Percentiles rank a stretch among this genome's conserved stretches.
phyloP scores from a whole-genome alignment of 148 eudicot species.

The Camellia sinensis region DNA sequence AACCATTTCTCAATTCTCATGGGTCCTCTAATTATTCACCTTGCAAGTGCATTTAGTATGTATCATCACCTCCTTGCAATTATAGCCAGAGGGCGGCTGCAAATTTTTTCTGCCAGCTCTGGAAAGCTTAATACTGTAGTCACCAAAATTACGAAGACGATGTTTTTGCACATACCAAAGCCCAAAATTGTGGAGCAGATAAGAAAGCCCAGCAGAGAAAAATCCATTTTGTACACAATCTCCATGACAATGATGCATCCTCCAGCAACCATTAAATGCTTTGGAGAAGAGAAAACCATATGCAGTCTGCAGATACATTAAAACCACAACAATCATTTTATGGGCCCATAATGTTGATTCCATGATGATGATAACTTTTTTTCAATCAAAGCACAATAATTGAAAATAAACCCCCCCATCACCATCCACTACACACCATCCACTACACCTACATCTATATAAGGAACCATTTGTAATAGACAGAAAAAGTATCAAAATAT shows the following conservation, averaged over 20 bases:
- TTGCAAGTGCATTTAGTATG: background rate
- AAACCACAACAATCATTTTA: conserved; percentile 14
- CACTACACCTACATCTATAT: background rate
- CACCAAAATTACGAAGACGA: background rate
- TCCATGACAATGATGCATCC: conserved; percentile 85
- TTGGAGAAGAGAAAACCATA: conserved; percentile 93
- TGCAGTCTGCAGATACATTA: conserved; percentile 52
- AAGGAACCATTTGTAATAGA: no score
- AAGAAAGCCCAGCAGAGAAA: conserved; percentile 74
- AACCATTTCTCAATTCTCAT: background rate
- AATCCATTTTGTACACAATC: conserved; percentile 78
- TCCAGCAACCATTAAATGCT: conserved; percentile 83
- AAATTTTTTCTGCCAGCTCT: background rate
- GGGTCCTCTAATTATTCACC: background rate
- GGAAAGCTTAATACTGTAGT: background rate
- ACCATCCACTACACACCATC: no score
- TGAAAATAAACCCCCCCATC: background rate
- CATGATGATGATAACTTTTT: background rate
- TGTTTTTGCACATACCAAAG: conserved; percentile 51
- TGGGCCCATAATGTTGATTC: background rate
- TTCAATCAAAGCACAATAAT: background rate
- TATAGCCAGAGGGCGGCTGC: background rate
- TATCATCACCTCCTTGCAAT: background rate
- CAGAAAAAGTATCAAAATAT: no score
- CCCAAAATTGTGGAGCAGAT: conserved; percentile 75